phyloP scores from a whole-genome alignment of 2,329 filamentous ascomycete species.

The Helotiales sp. region DNA sequence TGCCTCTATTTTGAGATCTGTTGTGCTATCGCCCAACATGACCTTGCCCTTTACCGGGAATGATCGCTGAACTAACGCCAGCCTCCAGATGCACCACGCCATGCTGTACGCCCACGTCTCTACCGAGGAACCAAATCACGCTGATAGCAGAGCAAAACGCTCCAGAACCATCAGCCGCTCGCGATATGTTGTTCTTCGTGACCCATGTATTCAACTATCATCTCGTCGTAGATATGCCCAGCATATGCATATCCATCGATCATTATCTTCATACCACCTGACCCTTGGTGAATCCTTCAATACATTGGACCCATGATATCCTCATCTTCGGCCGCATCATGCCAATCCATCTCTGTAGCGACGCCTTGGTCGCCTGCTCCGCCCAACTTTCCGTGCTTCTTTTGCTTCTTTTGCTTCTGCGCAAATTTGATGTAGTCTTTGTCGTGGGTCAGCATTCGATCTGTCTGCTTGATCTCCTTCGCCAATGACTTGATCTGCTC shows the following conservation, averaged over 20 bases:
- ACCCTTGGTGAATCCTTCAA: slow-evolving; percentile 8
- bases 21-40: neutral
- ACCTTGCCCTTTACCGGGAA: neutral
- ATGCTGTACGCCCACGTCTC: slow-evolving; percentile 17
- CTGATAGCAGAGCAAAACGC: slow-evolving; percentile 4
- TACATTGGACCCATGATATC: slow-evolving; percentile 31
- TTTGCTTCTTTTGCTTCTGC: slow-evolving; percentile 43
- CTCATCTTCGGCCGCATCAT: slow-evolving; percentile 31
- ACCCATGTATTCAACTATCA: slow-evolving; percentile 10
- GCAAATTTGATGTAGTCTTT: slow-evolving; percentile 53
- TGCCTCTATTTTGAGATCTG: neutral
- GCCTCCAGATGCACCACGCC: slow-evolving; percentile 19
- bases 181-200: slow-evolving; percentile 6
- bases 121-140: slow-evolving; percentile 6
- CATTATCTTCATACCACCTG: neutral
- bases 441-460: slow-evolving; percentile 54
- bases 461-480: slow-evolving; percentile 50
- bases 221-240: neutral
- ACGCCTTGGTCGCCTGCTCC: slow-evolving; percentile 11
- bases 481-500: slow-evolving; percentile 46
- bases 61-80: slow-evolving; percentile 8
- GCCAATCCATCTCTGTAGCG: slow-evolving; percentile 24
- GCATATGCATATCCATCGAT: neutral
- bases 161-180: neutral
- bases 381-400: slow-evolving; percentile 13